phyloP scores from a whole-genome alignment of 768 basidiomycete species.

The Podaxis carcinomalis region DNA sequence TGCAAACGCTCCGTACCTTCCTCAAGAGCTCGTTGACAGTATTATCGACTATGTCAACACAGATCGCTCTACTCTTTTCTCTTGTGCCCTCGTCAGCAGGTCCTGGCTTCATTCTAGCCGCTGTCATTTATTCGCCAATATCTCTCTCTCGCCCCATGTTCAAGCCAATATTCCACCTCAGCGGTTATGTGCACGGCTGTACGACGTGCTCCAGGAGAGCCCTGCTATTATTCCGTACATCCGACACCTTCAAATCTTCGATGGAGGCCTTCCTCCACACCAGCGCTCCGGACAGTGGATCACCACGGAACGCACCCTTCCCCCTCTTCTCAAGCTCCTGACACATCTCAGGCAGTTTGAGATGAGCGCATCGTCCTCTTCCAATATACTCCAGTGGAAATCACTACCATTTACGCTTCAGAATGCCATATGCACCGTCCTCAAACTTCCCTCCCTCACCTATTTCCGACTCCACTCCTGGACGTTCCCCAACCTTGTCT shows the following conservation, averaged over 20 bases:
- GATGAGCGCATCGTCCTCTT: slow-evolving; percentile 29
- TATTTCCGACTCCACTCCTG: slow-evolving; percentile 37
- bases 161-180: slow-evolving; percentile 23
- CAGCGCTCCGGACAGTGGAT: slow-evolving; percentile 30
- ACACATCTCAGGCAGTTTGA: slow-evolving; percentile 34
- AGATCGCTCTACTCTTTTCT: slow-evolving; percentile 24
- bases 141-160: slow-evolving; percentile 30
- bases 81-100: slow-evolving; percentile 33
- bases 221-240: slow-evolving; percentile 31
- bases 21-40: slow-evolving; percentile 44
- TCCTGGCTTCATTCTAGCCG: slow-evolving; percentile 37
- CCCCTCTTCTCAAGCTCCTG: slow-evolving; percentile 30
- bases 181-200: slow-evolving; percentile 31
- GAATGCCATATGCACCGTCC: slow-evolving; percentile 29
- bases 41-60: slow-evolving; percentile 41
- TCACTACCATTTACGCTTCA: slow-evolving; percentile 30
- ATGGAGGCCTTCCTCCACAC: neutral
- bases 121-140: slow-evolving; percentile 35
- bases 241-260: slow-evolving; percentile 23
- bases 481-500: slow-evolving; percentile 31
- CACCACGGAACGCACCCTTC: slow-evolving; percentile 32
- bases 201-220: slow-evolving; percentile 25
- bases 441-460: slow-evolving; percentile 29
- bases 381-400: slow-evolving; percentile 26
- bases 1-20: slow-evolving; percentile 22